These are phyloP conservation scores for Naganishia sp. DNA, from an alignment of 1,284 basidiomycete species.

Conservation along the genomic window DNA sequence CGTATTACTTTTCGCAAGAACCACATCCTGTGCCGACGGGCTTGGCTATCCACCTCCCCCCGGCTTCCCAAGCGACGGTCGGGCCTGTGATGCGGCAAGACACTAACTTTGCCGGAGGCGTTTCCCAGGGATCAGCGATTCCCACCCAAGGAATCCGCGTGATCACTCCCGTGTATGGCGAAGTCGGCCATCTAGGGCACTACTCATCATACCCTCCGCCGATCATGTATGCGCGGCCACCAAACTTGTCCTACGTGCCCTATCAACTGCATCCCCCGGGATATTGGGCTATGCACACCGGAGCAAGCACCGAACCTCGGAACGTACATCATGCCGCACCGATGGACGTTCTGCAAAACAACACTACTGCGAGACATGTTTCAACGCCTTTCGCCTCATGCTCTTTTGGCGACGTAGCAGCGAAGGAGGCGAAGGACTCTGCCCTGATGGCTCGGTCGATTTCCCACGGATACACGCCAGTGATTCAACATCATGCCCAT, in stretches of 20 bases:
- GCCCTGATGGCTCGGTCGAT: conserved; percentile 11
- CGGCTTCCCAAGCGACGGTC: neutral
- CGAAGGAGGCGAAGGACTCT: neutral
- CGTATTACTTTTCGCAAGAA: conserved; percentile 3
- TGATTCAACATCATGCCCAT: conserved; percentile 8
- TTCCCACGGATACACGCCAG: conserved; percentile 28
- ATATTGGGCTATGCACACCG: conserved; percentile 10
- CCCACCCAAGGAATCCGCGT: neutral
- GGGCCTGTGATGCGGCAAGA: conserved; percentile 2
- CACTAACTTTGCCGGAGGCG: neutral
- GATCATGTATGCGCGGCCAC: conserved; percentile 3
- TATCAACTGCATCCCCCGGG: conserved; percentile 12
- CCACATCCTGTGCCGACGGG: neutral
- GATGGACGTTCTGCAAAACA: neutral
- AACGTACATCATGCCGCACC: neutral
- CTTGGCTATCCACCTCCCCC: conserved; percentile 10
- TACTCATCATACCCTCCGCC: neutral
- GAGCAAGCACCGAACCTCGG: neutral
- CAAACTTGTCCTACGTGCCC: conserved; percentile 7
- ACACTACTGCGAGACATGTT: conserved; percentile 4
- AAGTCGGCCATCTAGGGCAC: neutral
- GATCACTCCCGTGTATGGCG: conserved; percentile 2
- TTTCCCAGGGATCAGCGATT: neutral
- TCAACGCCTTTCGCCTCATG: conserved; percentile 15
- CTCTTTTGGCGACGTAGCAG: neutral